A percentile compares a stretch with the other conserved stretches of the same genome.
Conservation (phyloP, 192 early-diverging fungal species). For the Coemansia guatemalensis region DNA sequence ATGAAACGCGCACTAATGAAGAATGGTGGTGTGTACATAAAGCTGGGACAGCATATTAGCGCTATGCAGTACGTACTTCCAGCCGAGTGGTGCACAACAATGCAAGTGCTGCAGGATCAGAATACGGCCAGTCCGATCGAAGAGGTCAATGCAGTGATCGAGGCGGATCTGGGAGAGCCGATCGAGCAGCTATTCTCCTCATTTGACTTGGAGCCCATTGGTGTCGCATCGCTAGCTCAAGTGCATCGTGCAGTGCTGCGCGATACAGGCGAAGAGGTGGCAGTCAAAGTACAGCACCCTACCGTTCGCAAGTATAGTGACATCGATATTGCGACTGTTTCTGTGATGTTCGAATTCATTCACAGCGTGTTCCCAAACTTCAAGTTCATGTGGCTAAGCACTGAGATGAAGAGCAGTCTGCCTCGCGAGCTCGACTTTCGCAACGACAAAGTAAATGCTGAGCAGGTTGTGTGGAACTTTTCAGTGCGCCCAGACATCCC, state of each 20-base stretch:
- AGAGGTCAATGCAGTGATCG: slow-evolving; percentile 69
- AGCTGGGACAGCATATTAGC: slow-evolving; percentile 83
- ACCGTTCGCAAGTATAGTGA: slow-evolving; percentile 71
- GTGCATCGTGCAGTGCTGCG: slow-evolving; percentile 80
- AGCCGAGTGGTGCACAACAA: slow-evolving; percentile 84
- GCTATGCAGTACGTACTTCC: slow-evolving; percentile 86
- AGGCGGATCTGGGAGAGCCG: slow-evolving; percentile 63
- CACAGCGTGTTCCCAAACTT: slow-evolving; percentile 86
- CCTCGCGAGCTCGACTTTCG: slow-evolving; percentile 88
- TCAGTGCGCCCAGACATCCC: slow-evolving; percentile 41
- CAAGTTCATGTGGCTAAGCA: slow-evolving; percentile 84
- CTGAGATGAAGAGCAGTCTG: slow-evolving; percentile 81
- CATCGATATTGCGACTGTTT: slow-evolving; percentile 78
- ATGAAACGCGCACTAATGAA: slow-evolving; percentile 61
- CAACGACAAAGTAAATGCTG: slow-evolving; percentile 76
- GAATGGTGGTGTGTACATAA: slow-evolving; percentile 85
- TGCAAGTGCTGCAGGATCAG: slow-evolving; percentile 79
- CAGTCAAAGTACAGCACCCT: slow-evolving; percentile 94
- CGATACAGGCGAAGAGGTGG: slow-evolving; percentile 68
- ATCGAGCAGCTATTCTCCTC: slow-evolving; percentile 67
- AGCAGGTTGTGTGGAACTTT: slow-evolving; percentile 65
- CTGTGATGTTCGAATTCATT: slow-evolving; percentile 61
- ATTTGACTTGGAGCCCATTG: slow-evolving; percentile 84
- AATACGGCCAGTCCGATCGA: slow-evolving; percentile 73
- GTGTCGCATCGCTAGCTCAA: slow-evolving; percentile 93